Evolutionary conservation across 106 monocot species (phyloP), one percentile per base, ranked within the genome.

Genomic region (Gastrodia elata): DNA sequence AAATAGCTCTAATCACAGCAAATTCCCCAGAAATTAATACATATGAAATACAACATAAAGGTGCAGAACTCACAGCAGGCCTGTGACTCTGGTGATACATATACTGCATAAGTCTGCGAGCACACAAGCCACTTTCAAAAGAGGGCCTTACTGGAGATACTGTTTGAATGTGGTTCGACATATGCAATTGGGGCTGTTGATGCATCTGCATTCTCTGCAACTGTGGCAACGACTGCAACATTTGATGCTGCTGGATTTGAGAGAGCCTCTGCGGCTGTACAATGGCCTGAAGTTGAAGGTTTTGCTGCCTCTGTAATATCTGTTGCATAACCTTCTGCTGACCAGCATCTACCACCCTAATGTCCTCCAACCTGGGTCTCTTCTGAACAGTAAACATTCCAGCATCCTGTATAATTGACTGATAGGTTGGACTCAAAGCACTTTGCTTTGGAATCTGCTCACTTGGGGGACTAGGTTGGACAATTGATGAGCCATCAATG

Each of bases 11-110:
- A 73, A 32, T 30, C 7, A 37, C 26, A 61, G n/a, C 59, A 68
- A 38, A 27, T 61, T 36, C 3, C 34, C 14, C 16, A 27, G 7
- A 15, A 76, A 41, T 9, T 56, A 67, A 39, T 40, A 5, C 6
- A 58, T 73, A 56, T 8, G 64, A 80, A 22, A 52, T 38, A 28
- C 30, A 67, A 16, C 16, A 2, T 9, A 57, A 39, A 49, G 30
- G 65, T 65, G 36, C 35, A 18, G 36, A 64, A 73, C 90, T 84
- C 41, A 93, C 97, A 73, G 86, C 42, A 40, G 87, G 87, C 20
- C 90, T 71, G 39, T 88, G 83, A n/a, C 91, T 84, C 73, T 82
- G 85, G 76, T 98, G 97, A 71, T 85, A 98, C 71, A 98, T 86
- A 71, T 88, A 93, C 64, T 98, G 93, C 97, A 88, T 88, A 74